Conservation (phyloP, 129 eudicot genomes). For the Chrysanthemum seticuspe region DNA sequence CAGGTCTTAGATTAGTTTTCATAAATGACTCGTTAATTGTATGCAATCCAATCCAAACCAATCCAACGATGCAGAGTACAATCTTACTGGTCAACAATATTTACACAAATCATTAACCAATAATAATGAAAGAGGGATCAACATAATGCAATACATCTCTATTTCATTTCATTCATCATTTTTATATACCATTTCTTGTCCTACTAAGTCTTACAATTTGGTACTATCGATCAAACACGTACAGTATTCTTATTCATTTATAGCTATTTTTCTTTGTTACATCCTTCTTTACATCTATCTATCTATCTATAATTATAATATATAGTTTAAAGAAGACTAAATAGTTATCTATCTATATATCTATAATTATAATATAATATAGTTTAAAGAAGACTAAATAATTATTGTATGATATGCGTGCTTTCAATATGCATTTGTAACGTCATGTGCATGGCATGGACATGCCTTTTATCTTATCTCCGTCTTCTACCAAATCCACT, state of each 20-base stretch:
- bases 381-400: not conserved
- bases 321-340: conserved; percentile 6
- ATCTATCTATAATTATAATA: not conserved
- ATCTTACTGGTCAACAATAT: no score
- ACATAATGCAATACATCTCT: not conserved
- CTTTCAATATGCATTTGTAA: not conserved
- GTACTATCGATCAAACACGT: not conserved
- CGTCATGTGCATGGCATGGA: conserved; percentile 14
- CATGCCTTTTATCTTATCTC: conserved; percentile 21
- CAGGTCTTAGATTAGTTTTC: no score
- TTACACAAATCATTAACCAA: no score
- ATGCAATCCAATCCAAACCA: no score
- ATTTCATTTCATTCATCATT: not conserved
- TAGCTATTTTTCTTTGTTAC: conserved; percentile 4
- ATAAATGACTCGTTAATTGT: no score
- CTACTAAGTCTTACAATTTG: conserved; percentile 10
- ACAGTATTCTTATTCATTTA: conserved; percentile 28
- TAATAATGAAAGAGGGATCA: no score
- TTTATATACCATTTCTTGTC: not conserved
- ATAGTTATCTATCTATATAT: not conserved
- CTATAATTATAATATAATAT: not conserved
- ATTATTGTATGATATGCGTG: not conserved
- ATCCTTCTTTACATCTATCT: conserved; percentile 4
- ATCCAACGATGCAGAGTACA: no score
- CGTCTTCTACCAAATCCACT: conserved; percentile 75